Evolutionary conservation across 768 basidiomycete species (phyloP), one percentile per base, ranked within the genome.

Genomic region (Tricholoma sp.): DNA sequence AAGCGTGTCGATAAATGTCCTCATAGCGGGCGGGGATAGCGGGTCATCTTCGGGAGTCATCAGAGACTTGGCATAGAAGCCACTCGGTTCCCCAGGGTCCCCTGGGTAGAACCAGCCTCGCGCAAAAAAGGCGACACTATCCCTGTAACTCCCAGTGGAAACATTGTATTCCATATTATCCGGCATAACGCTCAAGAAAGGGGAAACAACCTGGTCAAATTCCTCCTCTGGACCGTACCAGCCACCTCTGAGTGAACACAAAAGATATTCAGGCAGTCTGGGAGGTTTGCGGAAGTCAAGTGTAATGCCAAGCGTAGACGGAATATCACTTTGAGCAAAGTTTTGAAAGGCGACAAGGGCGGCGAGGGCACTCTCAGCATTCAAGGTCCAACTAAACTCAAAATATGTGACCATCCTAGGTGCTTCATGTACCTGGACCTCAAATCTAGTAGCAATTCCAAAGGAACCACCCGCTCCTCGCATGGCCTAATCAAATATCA

Each of bases 391-490:
- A 19, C 6, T 41, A 18, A 18, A 41, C 6, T 1, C 6, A 59
- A 74, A 75, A 21, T 71, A 63, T 2, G 70, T 75, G 66, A 65
- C 47, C n/a, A n/a, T n/a, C n/a, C n/a, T n/a, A n/a, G n/a, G n/a
- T n/a, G n/a, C n/a, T n/a, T n/a, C n/a, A n/a, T n/a, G n/a, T n/a
- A n/a, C n/a, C n/a, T n/a, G n/a, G n/a, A n/a, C n/a, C n/a, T n/a
- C n/a, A n/a, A n/a, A 74, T 69, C 8, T 71, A 64, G 76, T 76
- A 21, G 71, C 69, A 27, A 77, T 73, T 2, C 74, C 77, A 47
- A 76, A 75, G 0, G 75, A 76, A 5, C 68, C 65, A 0, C 71
- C 71, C 0, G 77, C 67, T 1, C 77, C 77, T 1, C 74, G 66
- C 19, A 79, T 66, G 0, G 72, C 76, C 77, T 78, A 32, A 10